These are phyloP conservation scores for Apiospora sp. DNA, from an alignment of 2,329 filamentous ascomycete genomes.

Conservation along the genomic window DNA sequence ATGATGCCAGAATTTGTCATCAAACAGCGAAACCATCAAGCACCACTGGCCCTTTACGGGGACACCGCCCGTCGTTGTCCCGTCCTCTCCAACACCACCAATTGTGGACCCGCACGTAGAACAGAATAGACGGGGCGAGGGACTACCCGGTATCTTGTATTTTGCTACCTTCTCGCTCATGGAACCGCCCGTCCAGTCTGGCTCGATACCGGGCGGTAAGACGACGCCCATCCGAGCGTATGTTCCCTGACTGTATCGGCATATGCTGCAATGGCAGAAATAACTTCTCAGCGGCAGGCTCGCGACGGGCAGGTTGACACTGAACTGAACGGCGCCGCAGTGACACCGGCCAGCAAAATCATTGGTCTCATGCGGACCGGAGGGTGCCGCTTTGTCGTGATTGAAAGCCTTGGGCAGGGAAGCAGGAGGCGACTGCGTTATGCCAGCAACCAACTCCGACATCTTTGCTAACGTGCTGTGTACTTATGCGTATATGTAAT, in stretches of 20 bases:
- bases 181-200: constrained; percentile 2
- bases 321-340: constrained; percentile 23
- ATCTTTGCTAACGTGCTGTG: background rate
- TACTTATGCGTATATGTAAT: background rate
- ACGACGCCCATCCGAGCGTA: constrained; percentile 15
- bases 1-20: constrained; percentile 14
- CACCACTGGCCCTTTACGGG: constrained; percentile 14
- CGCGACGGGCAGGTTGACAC: constrained; percentile 4
- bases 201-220: constrained; percentile 10
- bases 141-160: background rate
- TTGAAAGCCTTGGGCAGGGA: background rate
- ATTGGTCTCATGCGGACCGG: background rate
- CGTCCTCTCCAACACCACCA: background rate
- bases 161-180: constrained; percentile 11
- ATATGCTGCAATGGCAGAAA: constrained; percentile 27
- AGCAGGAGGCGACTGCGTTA: background rate
- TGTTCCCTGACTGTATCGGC: constrained; percentile 24
- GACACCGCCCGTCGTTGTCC: background rate
- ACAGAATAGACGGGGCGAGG: constrained; percentile 15
- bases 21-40: constrained; percentile 22
- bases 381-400: background rate
- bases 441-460: background rate
- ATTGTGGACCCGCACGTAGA: constrained; percentile 21
- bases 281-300: constrained; percentile 22
- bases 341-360: constrained; percentile 9